phyloP scores from a whole-genome alignment of 805 yeast species.

The Blastobotrys muscicola region DNA sequence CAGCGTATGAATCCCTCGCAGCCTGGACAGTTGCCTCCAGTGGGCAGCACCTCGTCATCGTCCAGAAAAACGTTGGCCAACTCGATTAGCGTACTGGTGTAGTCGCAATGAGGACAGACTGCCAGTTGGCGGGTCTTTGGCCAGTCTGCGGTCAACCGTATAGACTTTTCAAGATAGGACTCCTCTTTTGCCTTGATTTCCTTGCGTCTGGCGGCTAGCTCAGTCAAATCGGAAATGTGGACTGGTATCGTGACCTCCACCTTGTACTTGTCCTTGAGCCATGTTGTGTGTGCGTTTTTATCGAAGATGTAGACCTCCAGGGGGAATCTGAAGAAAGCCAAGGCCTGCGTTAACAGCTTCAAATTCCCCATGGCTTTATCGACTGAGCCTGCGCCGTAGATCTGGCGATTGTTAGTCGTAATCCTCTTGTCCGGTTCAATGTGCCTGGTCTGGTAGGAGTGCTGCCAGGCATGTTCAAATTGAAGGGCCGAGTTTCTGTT shows the following conservation, averaged over 20 bases:
- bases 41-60: slow-evolving; percentile 7
- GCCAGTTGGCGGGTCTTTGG: slow-evolving; percentile 2
- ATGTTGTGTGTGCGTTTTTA: slow-evolving; percentile 12
- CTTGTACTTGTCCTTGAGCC: slow-evolving; percentile 21
- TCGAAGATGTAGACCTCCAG: slow-evolving; percentile 23
- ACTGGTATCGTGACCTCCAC: slow-evolving; percentile 10
- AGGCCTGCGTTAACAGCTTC: slow-evolving; percentile 20
- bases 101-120: slow-evolving; percentile 8
- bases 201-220: too few species aligned
- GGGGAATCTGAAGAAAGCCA: slow-evolving; percentile 19
- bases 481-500: slow-evolving; percentile 60
- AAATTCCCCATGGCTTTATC: slow-evolving; percentile 22
- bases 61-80: slow-evolving; percentile 6
- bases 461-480: slow-evolving; percentile 84
- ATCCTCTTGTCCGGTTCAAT: slow-evolving; percentile 35
- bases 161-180: neutral
- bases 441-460: slow-evolving; percentile 55
- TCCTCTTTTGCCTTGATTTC: too few species aligned
- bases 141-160: neutral
- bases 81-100: slow-evolving; percentile 2
- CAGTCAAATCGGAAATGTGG: neutral
- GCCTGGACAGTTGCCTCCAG: slow-evolving; percentile 10
- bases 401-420: slow-evolving; percentile 16
- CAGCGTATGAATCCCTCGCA: slow-evolving; percentile 7
- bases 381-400: slow-evolving; percentile 5